Evolutionary conservation across 768 basidiomycete genomes (phyloP).

Genomic region (Strobilomyces dryophilus): DNA sequence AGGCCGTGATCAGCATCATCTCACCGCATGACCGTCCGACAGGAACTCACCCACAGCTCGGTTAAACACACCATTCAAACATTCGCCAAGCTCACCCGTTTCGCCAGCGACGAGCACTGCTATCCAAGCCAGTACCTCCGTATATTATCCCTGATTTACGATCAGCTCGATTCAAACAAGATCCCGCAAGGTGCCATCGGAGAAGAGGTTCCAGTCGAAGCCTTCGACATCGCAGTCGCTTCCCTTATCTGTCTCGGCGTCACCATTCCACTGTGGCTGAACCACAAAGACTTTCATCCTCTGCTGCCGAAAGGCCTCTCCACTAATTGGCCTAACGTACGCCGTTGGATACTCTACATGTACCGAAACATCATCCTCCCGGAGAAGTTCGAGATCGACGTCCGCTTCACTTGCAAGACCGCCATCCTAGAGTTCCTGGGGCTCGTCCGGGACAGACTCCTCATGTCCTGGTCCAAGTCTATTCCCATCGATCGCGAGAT

Average conservation of each 20-base stretch:
- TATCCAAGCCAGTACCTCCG: conserved; percentile 19
- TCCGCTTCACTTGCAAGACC: conserved; percentile 22
- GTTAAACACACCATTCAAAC: conserved; percentile 10
- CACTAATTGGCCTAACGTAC: conserved; percentile 23
- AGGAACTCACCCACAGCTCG: conserved; percentile 16
- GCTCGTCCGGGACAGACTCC: conserved; percentile 20
- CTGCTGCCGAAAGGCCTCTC: conserved; percentile 14
- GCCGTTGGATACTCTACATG: conserved; percentile 25
- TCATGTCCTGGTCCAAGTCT: conserved; percentile 26
- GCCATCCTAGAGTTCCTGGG: conserved; percentile 27
- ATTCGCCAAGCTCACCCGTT: conserved; percentile 12
- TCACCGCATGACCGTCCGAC: not conserved
- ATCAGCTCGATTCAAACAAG: conserved; percentile 16
- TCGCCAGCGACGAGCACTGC: conserved; percentile 13
- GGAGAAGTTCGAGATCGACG: not conserved
- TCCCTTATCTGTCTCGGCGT: conserved; percentile 19
- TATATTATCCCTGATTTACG: conserved; percentile 19
- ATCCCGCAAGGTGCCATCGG: conserved; percentile 14
- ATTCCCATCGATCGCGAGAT: conserved; percentile 23
- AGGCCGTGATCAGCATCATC: not conserved
- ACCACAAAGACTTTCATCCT: conserved; percentile 7
- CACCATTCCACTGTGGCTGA: conserved; percentile 24
- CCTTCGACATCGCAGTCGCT: conserved; percentile 12
- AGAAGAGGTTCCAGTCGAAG: conserved; percentile 1
- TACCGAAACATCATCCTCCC: conserved; percentile 12